These are phyloP conservation scores for Eucalyptus globulus DNA, from an alignment of 345 rosid species.

Conservation along the genomic window DNA sequence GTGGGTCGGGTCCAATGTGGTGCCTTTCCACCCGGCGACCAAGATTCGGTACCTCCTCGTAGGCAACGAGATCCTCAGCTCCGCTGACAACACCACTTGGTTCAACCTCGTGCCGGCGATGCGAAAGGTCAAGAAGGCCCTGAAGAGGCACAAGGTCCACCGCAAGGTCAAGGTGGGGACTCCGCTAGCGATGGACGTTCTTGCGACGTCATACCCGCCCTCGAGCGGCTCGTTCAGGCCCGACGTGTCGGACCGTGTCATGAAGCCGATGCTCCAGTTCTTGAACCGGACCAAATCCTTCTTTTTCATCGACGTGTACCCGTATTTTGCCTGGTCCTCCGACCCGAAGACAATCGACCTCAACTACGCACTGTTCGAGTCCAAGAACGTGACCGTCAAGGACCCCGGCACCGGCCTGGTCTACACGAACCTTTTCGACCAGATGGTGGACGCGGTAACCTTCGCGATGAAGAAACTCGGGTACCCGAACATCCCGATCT, in stretches of 20 bases:
- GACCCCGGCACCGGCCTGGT: conserved; percentile 58
- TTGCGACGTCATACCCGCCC: conserved; percentile 68
- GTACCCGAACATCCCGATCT: conserved; percentile 56
- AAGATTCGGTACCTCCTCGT: conserved; percentile 81
- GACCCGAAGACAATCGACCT: conserved; percentile 47
- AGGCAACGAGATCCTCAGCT: conserved; percentile 74
- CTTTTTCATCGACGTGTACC: conserved; percentile 69
- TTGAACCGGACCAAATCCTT: conserved; percentile 84
- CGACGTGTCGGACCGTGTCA: conserved; percentile 41
- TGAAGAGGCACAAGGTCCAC: conserved; percentile 18
- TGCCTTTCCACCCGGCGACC: conserved; percentile 29
- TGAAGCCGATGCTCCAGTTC: conserved; percentile 76
- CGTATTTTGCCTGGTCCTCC: conserved; percentile 68
- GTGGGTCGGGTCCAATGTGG: conserved; percentile 42
- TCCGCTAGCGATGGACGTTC: conserved; percentile 55
- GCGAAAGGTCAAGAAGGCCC: conserved; percentile 49
- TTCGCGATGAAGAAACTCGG: conserved; percentile 82
- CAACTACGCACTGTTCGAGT: conserved; percentile 51
- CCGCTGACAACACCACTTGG: conserved; percentile 24
- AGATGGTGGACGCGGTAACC: conserved; percentile 67
- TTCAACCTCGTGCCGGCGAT: conserved; percentile 70
- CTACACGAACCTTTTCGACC: conserved; percentile 83
- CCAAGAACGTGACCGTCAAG: conserved; percentile 35
- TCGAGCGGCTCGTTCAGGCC: conserved; percentile 71
- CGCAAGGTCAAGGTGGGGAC: conserved; percentile 75